Evolutionary conservation across 805 yeast genomes (phyloP), one percentile per base, ranked within the genome.

Genomic region (Candida dendrica): DNA sequence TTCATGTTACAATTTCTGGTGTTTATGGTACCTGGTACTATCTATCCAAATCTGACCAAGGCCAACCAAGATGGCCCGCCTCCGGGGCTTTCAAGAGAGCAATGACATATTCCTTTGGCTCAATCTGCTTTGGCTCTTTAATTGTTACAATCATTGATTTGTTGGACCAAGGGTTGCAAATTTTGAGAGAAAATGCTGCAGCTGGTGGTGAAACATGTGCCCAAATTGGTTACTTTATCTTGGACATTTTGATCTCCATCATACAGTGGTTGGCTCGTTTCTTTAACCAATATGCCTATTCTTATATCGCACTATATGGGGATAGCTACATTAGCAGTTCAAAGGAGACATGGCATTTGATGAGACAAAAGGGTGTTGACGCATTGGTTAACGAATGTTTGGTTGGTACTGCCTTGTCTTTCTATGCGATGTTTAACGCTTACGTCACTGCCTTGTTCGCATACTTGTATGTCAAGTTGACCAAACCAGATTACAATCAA

Each of bases 21-120:
- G 78, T 88, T 16, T 90, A 76, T 58, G 96, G 96, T 9, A 76
- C 91, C 8, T 90, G 97, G 96, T 89, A 86, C 62, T 90, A 87
- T 62, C 74, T 84, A 61, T 74, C 84, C 16, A 70, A 71, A 42
- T 76, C 88, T 11, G 88, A 81, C 57, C 83, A 82, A 58, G 89
- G 89, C 3, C 81, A 77, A 66, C 95, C 96, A 27, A 71, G 58
- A 52, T 72, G 75, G 68, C 91, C 95, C 3, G 93, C 95, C 1
- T 65, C 81, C 46, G 89, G 93, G 3, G 81, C 96, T 2, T 77
- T 89, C 49, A 77, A 70, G 53, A 73, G 95, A 50, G 87, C 95
- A 1, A 61, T 86, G 61, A 84, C 95, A 3, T 84, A 81, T 58
- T 86, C 95, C 9, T 83, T 89, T 55, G 97, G 98, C 2, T 84